A percentile compares a stretch with the other conserved stretches of the same genome.
phyloP scores from a whole-genome alignment of 495 filamentous ascomycete species.

The Penicillium paxilli region DNA sequence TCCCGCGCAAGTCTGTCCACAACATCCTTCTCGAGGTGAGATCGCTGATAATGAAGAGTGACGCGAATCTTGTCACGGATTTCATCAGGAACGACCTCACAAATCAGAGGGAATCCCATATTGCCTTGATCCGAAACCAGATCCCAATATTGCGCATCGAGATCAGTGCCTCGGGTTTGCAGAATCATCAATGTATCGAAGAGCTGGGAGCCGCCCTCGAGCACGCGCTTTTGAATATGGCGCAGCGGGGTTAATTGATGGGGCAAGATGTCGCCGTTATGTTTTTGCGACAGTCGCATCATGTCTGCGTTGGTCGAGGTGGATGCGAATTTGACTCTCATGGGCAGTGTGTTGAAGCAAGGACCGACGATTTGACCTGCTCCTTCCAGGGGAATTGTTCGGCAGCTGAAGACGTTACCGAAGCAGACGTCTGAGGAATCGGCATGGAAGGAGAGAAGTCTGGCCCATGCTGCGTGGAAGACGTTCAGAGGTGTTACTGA shows the following conservation, averaged over 20 bases:
- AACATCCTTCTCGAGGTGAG: conserved; percentile 39
- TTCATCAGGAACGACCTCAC: conserved; percentile 61
- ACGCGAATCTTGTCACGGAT: conserved; percentile 35
- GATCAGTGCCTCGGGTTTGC: conserved; percentile 51
- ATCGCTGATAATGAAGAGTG: conserved; percentile 29
- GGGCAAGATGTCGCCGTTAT: conserved; percentile 57
- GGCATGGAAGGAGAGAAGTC: conserved; percentile 52
- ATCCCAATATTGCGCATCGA: conserved; percentile 64
- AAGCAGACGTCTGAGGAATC: conserved; percentile 70
- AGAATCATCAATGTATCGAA: conserved; percentile 79
- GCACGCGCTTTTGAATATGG: conserved; percentile 45
- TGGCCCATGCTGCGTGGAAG: conserved; percentile 69
- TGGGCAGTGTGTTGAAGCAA: conserved; percentile 81
- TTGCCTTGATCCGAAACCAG: conserved; percentile 64
- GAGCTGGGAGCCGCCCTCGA: conserved; percentile 48
- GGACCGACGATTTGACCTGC: conserved; percentile 72
- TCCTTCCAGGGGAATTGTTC: conserved; percentile 60
- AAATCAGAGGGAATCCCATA: conserved; percentile 77
- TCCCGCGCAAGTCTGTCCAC: conserved; percentile 44
- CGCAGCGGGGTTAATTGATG: conserved; percentile 72
- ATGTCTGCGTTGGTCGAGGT: conserved; percentile 50
- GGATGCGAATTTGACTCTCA: conserved; percentile 54
- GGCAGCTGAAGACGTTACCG: conserved; percentile 75
- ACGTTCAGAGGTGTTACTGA: conserved; percentile 62
- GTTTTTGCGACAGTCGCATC: conserved; percentile 48